A percentile compares a stretch with the other conserved stretches of the same genome.
phyloP scores from a whole-genome alignment of 371 early-diverging fungal genomes.

The Basidiobolus heterosporus region DNA sequence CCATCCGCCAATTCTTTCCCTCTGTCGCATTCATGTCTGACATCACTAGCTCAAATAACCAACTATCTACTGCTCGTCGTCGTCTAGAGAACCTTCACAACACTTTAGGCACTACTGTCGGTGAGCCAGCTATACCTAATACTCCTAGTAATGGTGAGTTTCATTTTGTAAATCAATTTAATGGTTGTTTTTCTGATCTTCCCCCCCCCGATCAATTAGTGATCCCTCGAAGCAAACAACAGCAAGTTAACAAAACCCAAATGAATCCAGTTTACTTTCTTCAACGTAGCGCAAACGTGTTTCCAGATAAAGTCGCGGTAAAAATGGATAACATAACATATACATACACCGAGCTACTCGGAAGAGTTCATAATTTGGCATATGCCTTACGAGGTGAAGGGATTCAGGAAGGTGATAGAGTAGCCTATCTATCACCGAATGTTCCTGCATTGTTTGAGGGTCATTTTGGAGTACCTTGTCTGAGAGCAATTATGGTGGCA shows the following conservation, averaged over 20 bases:
- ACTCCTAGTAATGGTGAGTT: no score
- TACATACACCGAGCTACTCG: conserved; percentile 20
- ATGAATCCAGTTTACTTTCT: conserved; percentile 31
- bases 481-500: conserved; percentile 37
- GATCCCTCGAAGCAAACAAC: no score
- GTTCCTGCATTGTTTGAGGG: conserved; percentile 39
- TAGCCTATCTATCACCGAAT: conserved; percentile 41
- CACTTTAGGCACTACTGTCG: no score
- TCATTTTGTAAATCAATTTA: no score
- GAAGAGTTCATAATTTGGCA: conserved; percentile 22
- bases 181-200: no score
- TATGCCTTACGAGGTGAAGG: conserved; percentile 12
- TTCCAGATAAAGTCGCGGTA: conserved; percentile 26
- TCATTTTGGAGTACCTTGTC: conserved; percentile 40
- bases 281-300: conserved; percentile 28
- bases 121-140: no score
- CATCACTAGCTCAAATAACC: no score
- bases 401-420: conserved; percentile 12
- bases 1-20: no score
- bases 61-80: no score
- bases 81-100: no score
- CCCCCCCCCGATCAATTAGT: no score
- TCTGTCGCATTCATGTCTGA: no score
- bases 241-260: conserved; percentile 10
- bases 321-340: conserved; percentile 18